Evolutionary conservation across 331 rosid species (phyloP).

Genomic region (Telfairia occidentalis): DNA sequence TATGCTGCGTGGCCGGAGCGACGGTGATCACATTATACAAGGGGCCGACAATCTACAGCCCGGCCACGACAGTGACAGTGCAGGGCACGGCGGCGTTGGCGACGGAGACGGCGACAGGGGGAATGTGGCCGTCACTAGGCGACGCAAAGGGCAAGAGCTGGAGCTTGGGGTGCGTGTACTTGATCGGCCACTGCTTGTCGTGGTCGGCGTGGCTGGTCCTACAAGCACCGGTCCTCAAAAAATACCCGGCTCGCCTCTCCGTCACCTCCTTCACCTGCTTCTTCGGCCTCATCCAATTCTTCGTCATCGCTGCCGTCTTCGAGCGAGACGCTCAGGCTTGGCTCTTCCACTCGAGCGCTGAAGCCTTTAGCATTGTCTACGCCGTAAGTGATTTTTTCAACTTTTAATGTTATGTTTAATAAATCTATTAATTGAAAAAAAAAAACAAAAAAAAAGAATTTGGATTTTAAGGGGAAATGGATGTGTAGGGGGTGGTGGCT

Average conservation of each 20-base stretch:
- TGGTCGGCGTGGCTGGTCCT: constrained; percentile 75
- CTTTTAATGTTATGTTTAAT: too few relatives aligned
- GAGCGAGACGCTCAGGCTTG: constrained; percentile 46
- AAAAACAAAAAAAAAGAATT: too few relatives aligned
- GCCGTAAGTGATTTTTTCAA: constrained; percentile 29
- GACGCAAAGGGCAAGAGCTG: constrained; percentile 41
- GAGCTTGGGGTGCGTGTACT: constrained; percentile 56
- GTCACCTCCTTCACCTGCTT: constrained; percentile 57
- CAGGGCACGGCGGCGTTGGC: neutral
- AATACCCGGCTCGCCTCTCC: constrained; percentile 55
- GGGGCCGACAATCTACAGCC: constrained; percentile 57
- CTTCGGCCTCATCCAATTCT: constrained; percentile 55
- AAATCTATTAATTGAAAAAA: too few relatives aligned
- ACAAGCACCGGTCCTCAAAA: constrained; percentile 54
- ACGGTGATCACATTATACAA: constrained; percentile 47
- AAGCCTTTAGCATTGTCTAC: constrained; percentile 43
- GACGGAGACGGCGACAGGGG: neutral
- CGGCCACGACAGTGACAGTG: constrained; percentile 4
- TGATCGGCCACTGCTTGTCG: constrained; percentile 51
- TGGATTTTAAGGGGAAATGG: too few relatives aligned
- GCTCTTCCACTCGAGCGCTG: constrained; percentile 43
- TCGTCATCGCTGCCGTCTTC: constrained; percentile 31
- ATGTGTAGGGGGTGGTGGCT: constrained; percentile 51
- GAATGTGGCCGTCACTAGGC: constrained; percentile 18
- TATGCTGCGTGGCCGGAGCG: constrained; percentile 74